These are phyloP conservation scores for Citropsis articulata DNA, from an alignment of 345 rosid species.

Conservation along the genomic window DNA sequence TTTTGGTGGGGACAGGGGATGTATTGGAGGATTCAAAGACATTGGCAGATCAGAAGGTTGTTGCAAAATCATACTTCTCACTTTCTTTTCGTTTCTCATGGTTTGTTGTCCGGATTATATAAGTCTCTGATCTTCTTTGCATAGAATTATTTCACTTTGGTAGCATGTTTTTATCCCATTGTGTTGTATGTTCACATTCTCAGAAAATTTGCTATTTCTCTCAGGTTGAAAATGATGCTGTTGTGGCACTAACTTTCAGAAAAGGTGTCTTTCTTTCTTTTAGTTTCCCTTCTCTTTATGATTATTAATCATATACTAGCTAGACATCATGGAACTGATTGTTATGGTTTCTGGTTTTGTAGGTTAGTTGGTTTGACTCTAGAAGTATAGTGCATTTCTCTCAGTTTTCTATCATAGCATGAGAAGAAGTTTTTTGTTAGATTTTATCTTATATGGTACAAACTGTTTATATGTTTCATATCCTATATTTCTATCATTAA, in stretches of 20 bases:
- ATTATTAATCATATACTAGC: neutral
- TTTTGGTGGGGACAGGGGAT: conserved; percentile 55
- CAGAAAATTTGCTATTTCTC: conserved; percentile 14
- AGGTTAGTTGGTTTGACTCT: neutral
- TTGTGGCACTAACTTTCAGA: conserved; percentile 81
- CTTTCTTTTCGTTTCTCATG: neutral
- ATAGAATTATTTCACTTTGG: neutral
- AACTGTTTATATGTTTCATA: neutral
- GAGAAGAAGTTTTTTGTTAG: neutral
- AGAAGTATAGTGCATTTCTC: neutral
- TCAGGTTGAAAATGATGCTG: conserved; percentile 96
- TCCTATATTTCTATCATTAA: neutral
- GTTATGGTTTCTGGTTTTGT: neutral
- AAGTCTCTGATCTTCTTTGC: neutral
- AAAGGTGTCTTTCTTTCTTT: conserved; percentile 51
- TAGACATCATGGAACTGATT: neutral
- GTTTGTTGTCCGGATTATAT: neutral
- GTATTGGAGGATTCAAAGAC: conserved; percentile 75
- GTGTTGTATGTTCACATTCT: neutral
- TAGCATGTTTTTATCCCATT: neutral
- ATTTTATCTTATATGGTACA: neutral
- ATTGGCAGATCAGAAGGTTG: conserved; percentile 78
- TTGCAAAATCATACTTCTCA: neutral
- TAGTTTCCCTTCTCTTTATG: conserved; percentile 6
- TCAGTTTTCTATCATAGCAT: neutral